phyloP scores from a whole-genome alignment of 1,284 basidiomycete genomes.

The Polyporus tsugae region DNA sequence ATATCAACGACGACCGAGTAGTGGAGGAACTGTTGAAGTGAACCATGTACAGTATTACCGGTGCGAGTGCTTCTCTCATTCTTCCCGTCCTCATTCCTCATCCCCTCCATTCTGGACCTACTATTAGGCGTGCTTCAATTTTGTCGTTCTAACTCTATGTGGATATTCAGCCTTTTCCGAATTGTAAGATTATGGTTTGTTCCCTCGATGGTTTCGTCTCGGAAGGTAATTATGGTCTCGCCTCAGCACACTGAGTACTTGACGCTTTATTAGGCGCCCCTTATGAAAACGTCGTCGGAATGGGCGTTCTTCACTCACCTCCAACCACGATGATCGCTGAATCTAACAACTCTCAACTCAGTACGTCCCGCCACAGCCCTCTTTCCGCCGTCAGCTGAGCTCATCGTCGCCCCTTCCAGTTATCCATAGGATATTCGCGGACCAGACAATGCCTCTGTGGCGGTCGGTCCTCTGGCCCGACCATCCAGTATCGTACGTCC shows the following conservation, averaged over 20 bases:
- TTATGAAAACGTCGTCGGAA: neutral
- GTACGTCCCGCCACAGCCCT: neutral
- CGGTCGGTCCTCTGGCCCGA: slow-evolving; percentile 68
- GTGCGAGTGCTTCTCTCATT: slow-evolving; percentile 10
- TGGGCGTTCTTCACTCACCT: neutral
- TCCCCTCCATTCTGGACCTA: neutral
- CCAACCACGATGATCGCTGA: neutral
- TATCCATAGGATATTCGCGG: slow-evolving; percentile 44
- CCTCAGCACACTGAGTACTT: too few relatives aligned
- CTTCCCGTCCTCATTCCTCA: neutral
- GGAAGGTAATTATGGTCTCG: neutral
- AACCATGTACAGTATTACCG: slow-evolving; percentile 23
- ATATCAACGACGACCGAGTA: slow-evolving; percentile 66
- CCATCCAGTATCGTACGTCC: slow-evolving; percentile 56
- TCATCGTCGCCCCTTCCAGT: slow-evolving; percentile 5
- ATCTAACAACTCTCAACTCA: neutral
- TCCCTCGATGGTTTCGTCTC: neutral
- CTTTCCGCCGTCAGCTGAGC: neutral
- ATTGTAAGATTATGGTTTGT: neutral
- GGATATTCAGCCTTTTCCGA: neutral
- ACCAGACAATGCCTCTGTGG: slow-evolving; percentile 58
- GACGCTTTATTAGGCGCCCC: neutral
- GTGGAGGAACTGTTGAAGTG: slow-evolving; percentile 65
- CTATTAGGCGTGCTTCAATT: neutral
- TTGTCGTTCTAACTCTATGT: neutral